Base-by-base conservation (phyloP, 352 stramenopile species). In the Nothophytophthora sp. region DNA sequence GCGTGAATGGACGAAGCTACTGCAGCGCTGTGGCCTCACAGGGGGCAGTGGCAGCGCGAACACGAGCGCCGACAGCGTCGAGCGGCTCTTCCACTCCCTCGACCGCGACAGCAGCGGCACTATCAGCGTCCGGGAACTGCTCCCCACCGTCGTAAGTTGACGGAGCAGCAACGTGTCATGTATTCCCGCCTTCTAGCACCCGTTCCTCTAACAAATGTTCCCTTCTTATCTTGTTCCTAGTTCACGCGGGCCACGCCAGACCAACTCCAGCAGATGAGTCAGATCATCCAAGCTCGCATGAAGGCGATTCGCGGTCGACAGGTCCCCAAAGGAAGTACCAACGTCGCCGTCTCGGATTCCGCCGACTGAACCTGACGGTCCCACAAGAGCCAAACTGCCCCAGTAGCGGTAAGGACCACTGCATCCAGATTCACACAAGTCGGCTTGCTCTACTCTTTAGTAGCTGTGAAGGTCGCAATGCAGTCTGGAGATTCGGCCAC, bases 401-500 rank as follows among this genome's bases (percentile, higher is more conserved):
- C 32, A 37, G 15, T 46, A 34, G 24, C 30, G 6, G 8, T 22
- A 12, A 5, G 38, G 20, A n/a, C 20, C 19, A 23, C 34, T 44
- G n/a, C n/a, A n/a, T n/a, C n/a, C n/a, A n/a, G n/a, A n/a, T n/a
- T n/a, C n/a, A n/a, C n/a, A 29, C 12, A 32, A 47, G 13, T 1
- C 13, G 0, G 15, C 27, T 46, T 18, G 2, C 36, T 25, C n/a
- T 62, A 63, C 40, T 58, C 36, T 2, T 59, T 34, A 5, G 24
- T 39, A 20, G 49, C 59, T 0, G 64, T 74, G 19, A 57, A 55
- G 22, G 61, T 35, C 15, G 73, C 70, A 46, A 85, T 85, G 53
- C 73, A 85, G 46, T 81, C 70, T 9, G 70, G 70, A 0, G 67
- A 80, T 16, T 85, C 73, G 12, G 70, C 70, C 12, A 85, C 60